phyloP scores from a whole-genome alignment of 148 eudicot species.

The Silene latifolia region DNA sequence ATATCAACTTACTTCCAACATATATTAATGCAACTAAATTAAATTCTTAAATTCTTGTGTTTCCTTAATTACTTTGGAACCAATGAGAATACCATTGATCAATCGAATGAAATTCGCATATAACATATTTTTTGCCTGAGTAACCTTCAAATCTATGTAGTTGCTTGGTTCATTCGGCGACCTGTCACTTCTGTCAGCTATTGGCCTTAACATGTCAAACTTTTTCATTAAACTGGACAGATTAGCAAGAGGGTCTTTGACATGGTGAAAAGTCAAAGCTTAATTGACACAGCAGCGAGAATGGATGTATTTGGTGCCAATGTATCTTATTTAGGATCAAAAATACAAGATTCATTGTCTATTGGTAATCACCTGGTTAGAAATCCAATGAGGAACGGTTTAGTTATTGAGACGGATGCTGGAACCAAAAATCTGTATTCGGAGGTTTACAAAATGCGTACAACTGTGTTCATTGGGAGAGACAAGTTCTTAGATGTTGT shows the following conservation, averaged over 20 bases:
- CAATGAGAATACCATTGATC: not conserved
- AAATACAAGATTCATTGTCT: slow-evolving; percentile 21
- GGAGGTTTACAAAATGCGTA: slow-evolving; percentile 78
- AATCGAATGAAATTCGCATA: not conserved
- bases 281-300: slow-evolving; percentile 36
- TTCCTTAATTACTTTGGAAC: not conserved
- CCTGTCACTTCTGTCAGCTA: not conserved
- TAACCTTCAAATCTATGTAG: not conserved
- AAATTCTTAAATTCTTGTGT: not conserved
- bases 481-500: slow-evolving; percentile 69
- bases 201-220: not conserved
- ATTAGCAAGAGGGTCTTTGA: slow-evolving; percentile 92
- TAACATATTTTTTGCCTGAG: not conserved
- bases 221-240: slow-evolving; percentile 30
- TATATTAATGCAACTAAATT: no score
- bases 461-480: slow-evolving; percentile 68
- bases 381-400: slow-evolving; percentile 24
- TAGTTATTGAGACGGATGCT: slow-evolving; percentile 36
- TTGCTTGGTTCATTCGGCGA: not conserved
- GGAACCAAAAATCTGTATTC: slow-evolving; percentile 47
- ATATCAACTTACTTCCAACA: not conserved
- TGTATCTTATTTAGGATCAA: slow-evolving; percentile 17
- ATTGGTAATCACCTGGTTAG: slow-evolving; percentile 26
- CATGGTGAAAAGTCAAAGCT: slow-evolving; percentile 52
- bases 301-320: slow-evolving; percentile 25